Evolutionary conservation across 495 filamentous ascomycete species (phyloP).

Genomic region (Acidiella bohemica): DNA sequence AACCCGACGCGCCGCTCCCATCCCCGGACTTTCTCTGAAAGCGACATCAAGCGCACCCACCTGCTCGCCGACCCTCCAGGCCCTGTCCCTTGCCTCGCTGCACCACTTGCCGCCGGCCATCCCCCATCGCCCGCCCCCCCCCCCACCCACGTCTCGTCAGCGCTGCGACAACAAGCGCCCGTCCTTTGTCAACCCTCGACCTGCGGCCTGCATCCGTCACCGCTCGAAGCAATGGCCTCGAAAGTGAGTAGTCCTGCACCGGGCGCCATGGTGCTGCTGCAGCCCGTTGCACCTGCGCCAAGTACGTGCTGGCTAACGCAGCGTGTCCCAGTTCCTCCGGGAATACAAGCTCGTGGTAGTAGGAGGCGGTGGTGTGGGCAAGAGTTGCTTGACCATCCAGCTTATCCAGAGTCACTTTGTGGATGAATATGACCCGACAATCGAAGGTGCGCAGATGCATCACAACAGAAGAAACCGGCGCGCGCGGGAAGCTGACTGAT

Average conservation of each 20-base stretch:
- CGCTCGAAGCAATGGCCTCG: conserved; percentile 18
- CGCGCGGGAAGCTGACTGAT: not conserved
- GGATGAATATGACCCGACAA: conserved; percentile 98
- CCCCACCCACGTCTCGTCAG: too few relatives aligned
- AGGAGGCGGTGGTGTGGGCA: conserved; percentile 94
- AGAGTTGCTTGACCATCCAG: conserved; percentile 98
- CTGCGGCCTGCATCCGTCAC: not conserved
- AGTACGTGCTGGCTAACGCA: conserved; percentile 14
- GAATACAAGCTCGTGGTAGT: conserved; percentile 99
- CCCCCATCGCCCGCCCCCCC: too few relatives aligned
- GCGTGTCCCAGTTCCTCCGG: conserved; percentile 62
- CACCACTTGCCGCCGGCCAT: too few relatives aligned
- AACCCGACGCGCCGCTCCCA: too few relatives aligned
- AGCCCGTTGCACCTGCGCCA: too few relatives aligned
- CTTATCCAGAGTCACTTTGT: conserved; percentile 98
- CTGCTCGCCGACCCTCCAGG: too few relatives aligned
- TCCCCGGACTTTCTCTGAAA: too few relatives aligned
- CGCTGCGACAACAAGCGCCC: too few relatives aligned
- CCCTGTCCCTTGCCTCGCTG: too few relatives aligned
- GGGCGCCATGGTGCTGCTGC: too few relatives aligned
- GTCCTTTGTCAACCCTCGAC: not conserved
- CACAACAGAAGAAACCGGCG: conserved; percentile 5
- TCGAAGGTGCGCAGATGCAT: conserved; percentile 60
- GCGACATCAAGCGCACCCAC: too few relatives aligned
- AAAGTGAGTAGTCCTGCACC: conserved; percentile 16